Conservation (phyloP, 116 monocot species). For the Dioscorea cayenensis region DNA sequence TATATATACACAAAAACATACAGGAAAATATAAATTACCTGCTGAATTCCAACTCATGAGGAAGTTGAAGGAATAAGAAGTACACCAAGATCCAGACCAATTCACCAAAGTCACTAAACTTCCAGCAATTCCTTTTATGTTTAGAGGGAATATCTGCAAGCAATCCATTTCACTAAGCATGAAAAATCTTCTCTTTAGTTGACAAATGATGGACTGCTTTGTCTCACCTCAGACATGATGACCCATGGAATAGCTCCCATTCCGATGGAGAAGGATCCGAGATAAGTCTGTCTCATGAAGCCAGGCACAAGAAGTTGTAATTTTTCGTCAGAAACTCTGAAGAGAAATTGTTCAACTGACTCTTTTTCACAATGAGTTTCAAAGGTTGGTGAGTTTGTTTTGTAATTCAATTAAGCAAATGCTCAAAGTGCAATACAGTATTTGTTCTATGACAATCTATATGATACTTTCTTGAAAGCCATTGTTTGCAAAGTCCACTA, state of each 20-base stretch:
- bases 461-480: too few species aligned
- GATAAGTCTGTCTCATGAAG: conserved; percentile 27
- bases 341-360: too few species aligned
- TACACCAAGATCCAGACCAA: conserved; percentile 52
- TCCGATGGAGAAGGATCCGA: conserved; percentile 51
- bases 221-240: conserved; percentile 78
- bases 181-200: background rate
- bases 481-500: too few species aligned
- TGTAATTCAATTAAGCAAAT: too few species aligned
- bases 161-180: background rate
- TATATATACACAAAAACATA: background rate
- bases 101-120: conserved; percentile 54
- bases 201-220: background rate
- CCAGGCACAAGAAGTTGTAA: too few species aligned
- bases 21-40: conserved; percentile 15
- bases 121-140: conserved; percentile 59
- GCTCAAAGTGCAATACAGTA: too few species aligned
- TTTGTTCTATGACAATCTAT: too few species aligned
- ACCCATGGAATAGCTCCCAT: conserved; percentile 90
- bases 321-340: too few species aligned
- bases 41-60: conserved; percentile 57
- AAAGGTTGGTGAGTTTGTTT: too few species aligned
- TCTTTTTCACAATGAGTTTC: too few species aligned
- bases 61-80: conserved; percentile 51
- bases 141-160: conserved; percentile 57